phyloP scores from a whole-genome alignment of 192 early-diverging fungal species.

The Coemansia sp. region DNA sequence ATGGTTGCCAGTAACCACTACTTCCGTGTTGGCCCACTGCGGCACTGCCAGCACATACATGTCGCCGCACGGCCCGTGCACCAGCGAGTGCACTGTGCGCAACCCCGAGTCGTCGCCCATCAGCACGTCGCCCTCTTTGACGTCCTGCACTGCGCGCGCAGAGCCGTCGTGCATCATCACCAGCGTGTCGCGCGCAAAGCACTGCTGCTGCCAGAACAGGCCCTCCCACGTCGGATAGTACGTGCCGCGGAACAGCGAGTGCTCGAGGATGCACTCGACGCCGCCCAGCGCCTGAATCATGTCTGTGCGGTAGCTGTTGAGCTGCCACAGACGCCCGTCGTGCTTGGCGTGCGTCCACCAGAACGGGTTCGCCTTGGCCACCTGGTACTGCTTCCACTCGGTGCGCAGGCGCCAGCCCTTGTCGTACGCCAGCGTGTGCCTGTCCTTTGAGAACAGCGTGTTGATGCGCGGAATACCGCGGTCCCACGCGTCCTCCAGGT shows the following conservation, averaged over 20 bases:
- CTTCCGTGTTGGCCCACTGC: conserved; percentile 8
- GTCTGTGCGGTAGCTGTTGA: conserved; percentile 98
- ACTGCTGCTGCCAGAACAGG: conserved; percentile 93
- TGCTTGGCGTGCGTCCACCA: conserved; percentile 85
- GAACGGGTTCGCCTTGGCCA: conserved; percentile 94
- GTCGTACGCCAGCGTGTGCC: conserved; percentile 98
- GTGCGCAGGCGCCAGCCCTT: conserved; percentile 98
- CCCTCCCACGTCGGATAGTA: conserved; percentile 99
- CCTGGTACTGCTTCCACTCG: conserved; percentile 97
- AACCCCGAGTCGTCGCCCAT: conserved; percentile 55
- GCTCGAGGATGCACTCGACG: conserved; percentile 98
- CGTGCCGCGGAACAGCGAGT: conserved; percentile 98
- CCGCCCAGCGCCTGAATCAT: conserved; percentile 99
- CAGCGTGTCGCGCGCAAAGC: conserved; percentile 39
- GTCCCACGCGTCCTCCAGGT: conserved; percentile 98
- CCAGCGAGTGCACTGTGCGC: conserved; percentile 40
- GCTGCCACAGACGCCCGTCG: conserved; percentile 90
- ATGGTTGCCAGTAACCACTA: conserved; percentile 40
- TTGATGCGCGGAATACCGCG: conserved; percentile 98
- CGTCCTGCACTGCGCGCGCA: conserved; percentile 38
- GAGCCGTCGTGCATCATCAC: conserved; percentile 53
- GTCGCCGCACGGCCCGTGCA: conserved; percentile 23
- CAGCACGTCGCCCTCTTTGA: conserved; percentile 36
- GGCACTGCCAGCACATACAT: conserved; percentile 25
- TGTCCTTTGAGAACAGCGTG: conserved; percentile 97